These are phyloP conservation scores for Triticum monococcum DNA, from an alignment of 176 grass and related monocot genomes.

Conservation along the genomic window DNA sequence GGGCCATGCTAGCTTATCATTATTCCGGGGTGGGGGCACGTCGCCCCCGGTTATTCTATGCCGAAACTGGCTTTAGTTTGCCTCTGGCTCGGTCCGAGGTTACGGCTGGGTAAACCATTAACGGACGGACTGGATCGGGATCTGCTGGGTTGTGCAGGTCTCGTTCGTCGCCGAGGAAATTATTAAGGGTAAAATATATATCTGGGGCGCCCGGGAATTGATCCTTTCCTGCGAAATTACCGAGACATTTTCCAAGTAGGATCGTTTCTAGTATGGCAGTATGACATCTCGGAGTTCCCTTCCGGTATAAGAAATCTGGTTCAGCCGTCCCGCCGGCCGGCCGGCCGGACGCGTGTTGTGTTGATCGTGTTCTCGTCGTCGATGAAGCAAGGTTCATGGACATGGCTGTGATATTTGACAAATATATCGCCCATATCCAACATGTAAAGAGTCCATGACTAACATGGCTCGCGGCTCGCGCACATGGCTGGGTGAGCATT, in stretches of 20 bases:
- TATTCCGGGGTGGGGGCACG: neutral
- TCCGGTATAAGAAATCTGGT: neutral
- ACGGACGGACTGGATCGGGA: too few relatives aligned
- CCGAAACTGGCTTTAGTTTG: neutral
- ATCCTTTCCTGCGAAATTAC: neutral
- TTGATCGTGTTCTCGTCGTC: neutral
- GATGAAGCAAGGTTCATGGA: neutral
- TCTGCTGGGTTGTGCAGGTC: too few relatives aligned
- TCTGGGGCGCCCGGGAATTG: neutral
- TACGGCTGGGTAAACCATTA: neutral
- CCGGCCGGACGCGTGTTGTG: neutral
- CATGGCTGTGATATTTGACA: constrained; percentile 2
- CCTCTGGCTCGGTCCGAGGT: constrained; percentile 9
- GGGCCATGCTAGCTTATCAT: too few relatives aligned
- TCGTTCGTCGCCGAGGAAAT: too few relatives aligned
- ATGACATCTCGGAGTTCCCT: neutral
- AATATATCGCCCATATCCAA: constrained; percentile 22
- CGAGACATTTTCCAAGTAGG: neutral
- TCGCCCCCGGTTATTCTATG: constrained; percentile 18
- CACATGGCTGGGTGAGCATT: constrained; percentile 28
- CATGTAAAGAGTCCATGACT: neutral
- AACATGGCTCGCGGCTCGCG: neutral
- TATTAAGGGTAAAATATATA: too few relatives aligned
- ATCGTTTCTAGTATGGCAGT: neutral
- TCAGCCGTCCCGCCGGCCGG: neutral